These are phyloP conservation scores for Cystobasidium ongulense DNA, from an alignment of 768 basidiomycete genomes.

Conservation along the genomic window DNA sequence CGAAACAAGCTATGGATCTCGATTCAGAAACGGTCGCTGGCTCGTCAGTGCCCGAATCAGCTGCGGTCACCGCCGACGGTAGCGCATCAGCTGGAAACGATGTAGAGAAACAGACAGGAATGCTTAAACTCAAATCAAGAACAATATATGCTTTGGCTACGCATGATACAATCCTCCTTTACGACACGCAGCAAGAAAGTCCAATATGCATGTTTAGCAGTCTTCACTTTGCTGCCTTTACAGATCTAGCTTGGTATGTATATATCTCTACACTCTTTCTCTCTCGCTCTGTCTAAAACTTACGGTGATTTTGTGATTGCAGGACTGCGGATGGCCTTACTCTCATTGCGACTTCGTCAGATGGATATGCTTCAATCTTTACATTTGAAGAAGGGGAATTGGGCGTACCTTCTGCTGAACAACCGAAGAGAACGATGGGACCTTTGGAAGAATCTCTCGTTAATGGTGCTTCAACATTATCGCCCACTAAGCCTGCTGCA, in stretches of 20 bases:
- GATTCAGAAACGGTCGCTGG: constrained; percentile 18
- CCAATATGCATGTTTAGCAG: constrained; percentile 87
- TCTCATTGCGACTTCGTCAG: constrained; percentile 79
- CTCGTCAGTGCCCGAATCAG: neutral
- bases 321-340: constrained; percentile 97
- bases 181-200: constrained; percentile 91
- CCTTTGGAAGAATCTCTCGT: neutral
- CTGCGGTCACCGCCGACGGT: neutral
- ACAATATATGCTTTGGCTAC: constrained; percentile 93
- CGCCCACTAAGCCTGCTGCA: neutral
- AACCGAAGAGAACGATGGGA: neutral
- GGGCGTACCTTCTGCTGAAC: constrained; percentile 69
- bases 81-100: neutral
- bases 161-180: constrained; percentile 87
- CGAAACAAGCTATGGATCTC: neutral
- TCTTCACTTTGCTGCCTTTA: constrained; percentile 94
- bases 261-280: constrained; percentile 2
- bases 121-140: constrained; percentile 84
- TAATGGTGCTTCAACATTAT: neutral
- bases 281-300: neutral
- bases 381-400: constrained; percentile 77
- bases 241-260: constrained; percentile 86
- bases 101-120: constrained; percentile 48
- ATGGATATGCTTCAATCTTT: constrained; percentile 93
- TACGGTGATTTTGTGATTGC: neutral